Evolutionary conservation across 2,329 filamentous ascomycete genomes (phyloP).

Genomic region (Trichoderma cornu-damae): DNA sequence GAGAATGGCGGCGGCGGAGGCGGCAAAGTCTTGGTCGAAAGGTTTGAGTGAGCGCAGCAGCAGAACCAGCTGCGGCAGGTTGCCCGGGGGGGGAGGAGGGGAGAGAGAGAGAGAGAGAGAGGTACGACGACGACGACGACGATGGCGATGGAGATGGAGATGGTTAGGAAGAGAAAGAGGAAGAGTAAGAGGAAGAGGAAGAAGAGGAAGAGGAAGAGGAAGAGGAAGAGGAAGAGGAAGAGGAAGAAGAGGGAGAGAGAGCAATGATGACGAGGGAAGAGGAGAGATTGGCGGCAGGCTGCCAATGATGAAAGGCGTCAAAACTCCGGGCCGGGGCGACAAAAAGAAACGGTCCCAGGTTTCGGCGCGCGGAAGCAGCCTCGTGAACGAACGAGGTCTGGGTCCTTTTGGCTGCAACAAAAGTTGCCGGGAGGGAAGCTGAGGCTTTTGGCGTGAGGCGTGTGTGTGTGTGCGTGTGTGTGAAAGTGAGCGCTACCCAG

Average conservation of each 20-base stretch:
- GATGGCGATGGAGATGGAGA: neutral
- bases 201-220: neutral
- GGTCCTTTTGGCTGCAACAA: neutral
- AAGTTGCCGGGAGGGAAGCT: no score
- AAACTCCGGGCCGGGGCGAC: conserved; percentile 10
- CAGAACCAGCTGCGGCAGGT: conserved; percentile 16
- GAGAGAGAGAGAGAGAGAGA: neutral
- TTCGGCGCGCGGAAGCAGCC: conserved; percentile 19
- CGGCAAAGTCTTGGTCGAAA: conserved; percentile 2
- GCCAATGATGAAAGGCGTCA: conserved; percentile 15
- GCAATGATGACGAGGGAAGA: neutral
- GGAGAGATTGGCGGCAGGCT: neutral
- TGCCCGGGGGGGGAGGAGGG: neutral
- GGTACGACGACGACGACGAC: no score
- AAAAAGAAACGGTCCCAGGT: neutral
- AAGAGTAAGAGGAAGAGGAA: no score
- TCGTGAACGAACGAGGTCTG: conserved; percentile 17
- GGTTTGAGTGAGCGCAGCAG: conserved; percentile 5
- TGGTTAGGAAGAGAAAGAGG: neutral
- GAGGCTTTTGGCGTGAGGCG: conserved; percentile 11
- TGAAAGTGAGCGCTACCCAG: conserved; percentile 16
- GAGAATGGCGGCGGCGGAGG: conserved; percentile 13
- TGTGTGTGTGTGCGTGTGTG: conserved; percentile 11
- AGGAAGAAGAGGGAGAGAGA: neutral
- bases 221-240: neutral